A percentile compares a stretch with the other conserved stretches of the same genome.
Conservation (phyloP, 2,329 filamentous ascomycete species). For the Seiridium unicorne region DNA sequence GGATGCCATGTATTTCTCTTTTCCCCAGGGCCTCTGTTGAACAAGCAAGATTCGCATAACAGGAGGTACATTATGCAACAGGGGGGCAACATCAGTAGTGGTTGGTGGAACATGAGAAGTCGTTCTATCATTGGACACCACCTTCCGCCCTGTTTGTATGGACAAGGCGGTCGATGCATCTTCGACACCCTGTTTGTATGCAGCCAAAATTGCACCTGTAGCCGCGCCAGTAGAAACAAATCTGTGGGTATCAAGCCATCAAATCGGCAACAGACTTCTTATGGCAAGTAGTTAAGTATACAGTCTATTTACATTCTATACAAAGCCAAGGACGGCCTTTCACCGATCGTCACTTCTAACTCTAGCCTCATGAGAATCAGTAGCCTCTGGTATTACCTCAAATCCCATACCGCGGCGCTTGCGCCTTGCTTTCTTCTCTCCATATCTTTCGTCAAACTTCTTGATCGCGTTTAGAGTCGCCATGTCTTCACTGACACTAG, state of each 20-base stretch:
- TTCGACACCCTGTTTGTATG: constrained; percentile 12
- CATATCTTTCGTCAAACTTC: constrained; percentile 95
- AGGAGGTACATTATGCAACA: constrained; percentile 17
- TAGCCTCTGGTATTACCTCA: constrained; percentile 39
- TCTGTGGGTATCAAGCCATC: neutral
- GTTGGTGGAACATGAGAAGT: too few relatives aligned
- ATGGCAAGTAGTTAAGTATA: too few relatives aligned
- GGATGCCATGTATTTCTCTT: constrained; percentile 18
- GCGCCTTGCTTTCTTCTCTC: constrained; percentile 70
- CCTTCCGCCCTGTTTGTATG: constrained; percentile 19
- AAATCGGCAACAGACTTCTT: too few relatives aligned
- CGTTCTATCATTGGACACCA: constrained; percentile 15
- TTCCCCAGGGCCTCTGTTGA: neutral
- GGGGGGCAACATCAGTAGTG: constrained; percentile 12
- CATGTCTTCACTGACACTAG: constrained; percentile 95
- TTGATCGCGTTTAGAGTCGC: constrained; percentile 77
- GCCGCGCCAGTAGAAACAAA: neutral
- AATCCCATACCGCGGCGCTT: constrained; percentile 59
- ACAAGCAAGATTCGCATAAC: neutral
- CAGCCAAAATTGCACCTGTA: neutral
- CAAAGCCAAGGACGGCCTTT: neutral
- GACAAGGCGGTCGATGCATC: neutral
- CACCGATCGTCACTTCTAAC: constrained; percentile 26
- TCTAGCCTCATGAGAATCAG: constrained; percentile 43
- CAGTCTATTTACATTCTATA: neutral